These are phyloP conservation scores for Coemansia umbellata DNA, from an alignment of 192 early-diverging fungal genomes.

Conservation along the genomic window DNA sequence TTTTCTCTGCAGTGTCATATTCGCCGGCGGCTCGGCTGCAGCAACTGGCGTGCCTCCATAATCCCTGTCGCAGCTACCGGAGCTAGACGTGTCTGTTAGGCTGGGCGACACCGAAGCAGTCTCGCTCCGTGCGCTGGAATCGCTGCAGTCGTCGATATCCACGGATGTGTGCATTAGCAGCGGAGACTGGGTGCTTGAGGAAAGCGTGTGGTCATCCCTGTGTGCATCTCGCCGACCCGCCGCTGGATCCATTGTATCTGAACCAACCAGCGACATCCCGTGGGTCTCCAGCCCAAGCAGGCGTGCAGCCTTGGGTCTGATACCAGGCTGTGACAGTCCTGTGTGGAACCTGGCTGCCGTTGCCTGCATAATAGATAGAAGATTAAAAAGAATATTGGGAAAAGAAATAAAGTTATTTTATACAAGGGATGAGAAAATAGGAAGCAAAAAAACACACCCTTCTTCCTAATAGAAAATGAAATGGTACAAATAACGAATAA, in stretches of 20 bases:
- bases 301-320: conserved; percentile 42
- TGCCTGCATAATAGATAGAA: conserved; percentile 1
- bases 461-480: conserved; percentile 1
- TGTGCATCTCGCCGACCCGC: too few relatives aligned
- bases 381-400: conserved; percentile 1
- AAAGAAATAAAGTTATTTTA: conserved; percentile 1
- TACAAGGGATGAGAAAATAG: too few relatives aligned
- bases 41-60: too few relatives aligned
- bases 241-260: too few relatives aligned
- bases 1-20: too few relatives aligned
- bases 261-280: too few relatives aligned
- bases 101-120: too few relatives aligned
- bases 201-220: conserved; percentile 2
- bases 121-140: neutral
- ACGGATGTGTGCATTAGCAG: conserved; percentile 13
- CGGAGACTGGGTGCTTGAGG: too few relatives aligned
- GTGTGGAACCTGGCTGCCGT: conserved; percentile 6
- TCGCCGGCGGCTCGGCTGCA: too few relatives aligned
- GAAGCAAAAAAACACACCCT: neutral
- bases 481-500: too few relatives aligned
- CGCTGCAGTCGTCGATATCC: neutral
- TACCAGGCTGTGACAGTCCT: neutral
- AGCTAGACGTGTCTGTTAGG: too few relatives aligned
- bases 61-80: too few relatives aligned
- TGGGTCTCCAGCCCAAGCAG: conserved; percentile 30